Evolutionary conservation across 805 yeast species (phyloP).

Genomic region (Schwanniomyces yamadae): DNA sequence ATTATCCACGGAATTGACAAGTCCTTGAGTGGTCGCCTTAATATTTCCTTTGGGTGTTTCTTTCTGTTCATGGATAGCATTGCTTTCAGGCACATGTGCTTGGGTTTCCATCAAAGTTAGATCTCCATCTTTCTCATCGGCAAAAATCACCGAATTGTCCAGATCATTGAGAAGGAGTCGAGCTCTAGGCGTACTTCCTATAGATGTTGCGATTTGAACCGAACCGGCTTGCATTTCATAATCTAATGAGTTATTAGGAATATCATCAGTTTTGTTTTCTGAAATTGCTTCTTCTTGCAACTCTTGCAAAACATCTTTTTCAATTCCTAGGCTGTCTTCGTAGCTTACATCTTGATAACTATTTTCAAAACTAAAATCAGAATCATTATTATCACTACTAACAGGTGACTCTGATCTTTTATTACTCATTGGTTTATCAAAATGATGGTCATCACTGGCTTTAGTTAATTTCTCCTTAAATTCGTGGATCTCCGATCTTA

Average conservation of each 20-base stretch:
- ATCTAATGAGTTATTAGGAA: background rate
- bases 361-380: slow-evolving; percentile 40
- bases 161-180: too few species aligned
- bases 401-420: background rate
- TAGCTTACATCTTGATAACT: slow-evolving; percentile 39
- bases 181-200: too few species aligned
- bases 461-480: slow-evolving; percentile 41
- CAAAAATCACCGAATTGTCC: too few species aligned
- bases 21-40: too few species aligned
- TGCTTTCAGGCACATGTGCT: too few species aligned
- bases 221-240: too few species aligned
- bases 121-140: too few species aligned
- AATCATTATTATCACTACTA: slow-evolving; percentile 4
- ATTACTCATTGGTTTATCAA: slow-evolving; percentile 2
- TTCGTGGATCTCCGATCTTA: slow-evolving; percentile 43
- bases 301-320: slow-evolving; percentile 26
- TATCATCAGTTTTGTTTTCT: background rate
- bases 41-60: too few species aligned
- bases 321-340: slow-evolving; percentile 39
- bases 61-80: too few species aligned
- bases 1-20: too few species aligned
- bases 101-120: too few species aligned
- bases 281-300: slow-evolving; percentile 5
- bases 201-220: too few species aligned
- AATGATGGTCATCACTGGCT: slow-evolving; percentile 14